Evolutionary conservation across 1,284 basidiomycete genomes (phyloP), one percentile per base, ranked within the genome.

Genomic region (Sparassis latifolia): DNA sequence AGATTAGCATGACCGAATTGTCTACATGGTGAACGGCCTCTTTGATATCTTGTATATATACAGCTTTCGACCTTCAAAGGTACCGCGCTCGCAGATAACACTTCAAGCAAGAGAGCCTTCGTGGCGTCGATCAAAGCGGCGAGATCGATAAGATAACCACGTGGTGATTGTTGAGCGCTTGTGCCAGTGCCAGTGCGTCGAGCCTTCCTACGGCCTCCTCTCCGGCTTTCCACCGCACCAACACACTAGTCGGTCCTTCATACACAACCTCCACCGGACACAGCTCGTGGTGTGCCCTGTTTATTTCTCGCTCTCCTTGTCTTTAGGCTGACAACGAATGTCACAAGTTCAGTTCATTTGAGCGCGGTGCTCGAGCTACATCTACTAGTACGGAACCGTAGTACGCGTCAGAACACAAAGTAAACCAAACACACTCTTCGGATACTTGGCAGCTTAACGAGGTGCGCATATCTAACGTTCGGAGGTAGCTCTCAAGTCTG

Each of bases 141-240:
- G 20, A 20, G 20, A 20, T 20, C 20, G 57, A 59, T 59, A 51
- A 59, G 58, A 57, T 57, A 59, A 59, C 52, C 58, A 50, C 58
- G 58, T 59, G 58, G 51, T 30, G 4, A 37, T 43, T 32, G 47
- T 12, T 38, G 30, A 45, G 44, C 38, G 28, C 52, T 33, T 44
- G 42, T 28, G 33, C n/a, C 41, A 28, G 46, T 42, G 38, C 47
- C 43, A 37, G 28, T 32, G 33, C 44, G 42, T 45, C 42, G 45
- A 37, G 51, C 52, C 53, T 44, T 42, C 48, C 49, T 41, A 37
- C 28, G 42, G 50, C 38, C 44, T 41, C 42, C 9, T 9, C 44
- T 35, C 33, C 45, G 10, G 5, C 29, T 45, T 33, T 35, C 10
- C 29, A 10, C 27, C 42, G 20, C 27, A 28, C 42, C 4, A 27